Evolutionary conservation across 306 rosid species (phyloP), one percentile per base, ranked within the genome.

Genomic region (Boehmeria nivea): DNA sequence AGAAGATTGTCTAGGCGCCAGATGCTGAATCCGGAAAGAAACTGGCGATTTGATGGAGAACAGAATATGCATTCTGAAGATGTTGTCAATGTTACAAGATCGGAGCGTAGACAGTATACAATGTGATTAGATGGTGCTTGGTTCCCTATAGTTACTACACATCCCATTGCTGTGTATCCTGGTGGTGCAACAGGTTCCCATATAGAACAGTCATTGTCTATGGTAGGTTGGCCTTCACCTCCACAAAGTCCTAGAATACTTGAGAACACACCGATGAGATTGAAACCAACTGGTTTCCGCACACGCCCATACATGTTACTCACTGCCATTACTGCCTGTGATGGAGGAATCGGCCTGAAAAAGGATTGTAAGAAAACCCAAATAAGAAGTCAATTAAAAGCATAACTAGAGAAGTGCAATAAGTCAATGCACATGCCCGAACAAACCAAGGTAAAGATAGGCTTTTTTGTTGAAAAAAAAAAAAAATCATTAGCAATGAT

Each of bases 121-220:
- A 85, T 53, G 63, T 84, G 78, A 68, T 70, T 78, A 26, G 96
- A 83, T 10, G 99, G 99, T 37, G 82, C 85, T 54, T 77, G 73
- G 57, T 81, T 81, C 47, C 99, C 99, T 43, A 69, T 59, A 71
- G 85, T 78, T 43, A 76, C 96, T 57, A 91, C 91, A 77, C 87
- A 87, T 28, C 99, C 99, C 44, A 91, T 45, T 17, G 96, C 77
- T 51, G 70, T 77, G 73, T 91, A 91, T 66, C 99, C 99, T 18
- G 78, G 76, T 28, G 99, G 99, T 7, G 95, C 86, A 69, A 87
- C 59, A 43, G 99, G 99, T 87, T 84, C 76, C 99, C 99, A 91
- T 67, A 91, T 71, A 70, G 87, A 91, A 76, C 96, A 87, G 63
- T 78, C 91, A 75, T 61, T 20, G 53, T 50, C 78, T 69, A 47